Conservation (phyloP, 2,329 filamentous ascomycete genomes). For the Fusarium xyrophilum region DNA sequence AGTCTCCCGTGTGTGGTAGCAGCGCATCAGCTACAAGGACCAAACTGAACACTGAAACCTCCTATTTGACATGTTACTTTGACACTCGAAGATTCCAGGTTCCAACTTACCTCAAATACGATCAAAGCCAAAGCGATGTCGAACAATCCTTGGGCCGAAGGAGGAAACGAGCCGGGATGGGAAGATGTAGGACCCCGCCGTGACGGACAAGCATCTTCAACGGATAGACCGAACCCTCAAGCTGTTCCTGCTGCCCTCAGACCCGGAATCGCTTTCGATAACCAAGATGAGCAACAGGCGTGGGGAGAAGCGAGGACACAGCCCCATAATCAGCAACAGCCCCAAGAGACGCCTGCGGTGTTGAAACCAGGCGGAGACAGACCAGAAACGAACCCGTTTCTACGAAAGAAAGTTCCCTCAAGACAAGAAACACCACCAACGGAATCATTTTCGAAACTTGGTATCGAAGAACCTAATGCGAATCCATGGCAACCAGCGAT, state of each 20-base stretch:
- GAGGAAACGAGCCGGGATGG: slow-evolving; percentile 33
- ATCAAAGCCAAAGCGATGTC: slow-evolving; percentile 17
- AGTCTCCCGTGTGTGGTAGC: slow-evolving; percentile 14
- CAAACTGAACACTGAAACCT: not conserved
- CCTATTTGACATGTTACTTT: slow-evolving; percentile 21
- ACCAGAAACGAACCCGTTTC: slow-evolving; percentile 61
- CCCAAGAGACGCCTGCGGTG: slow-evolving; percentile 42
- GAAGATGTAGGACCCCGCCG: slow-evolving; percentile 35
- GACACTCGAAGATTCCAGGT: not conserved
- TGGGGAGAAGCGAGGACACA: slow-evolving; percentile 43
- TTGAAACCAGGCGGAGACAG: slow-evolving; percentile 46
- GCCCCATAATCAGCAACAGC: not conserved
- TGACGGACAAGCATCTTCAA: slow-evolving; percentile 7
- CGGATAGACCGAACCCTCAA: not conserved
- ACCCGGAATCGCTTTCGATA: slow-evolving; percentile 42
- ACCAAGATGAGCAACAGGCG: slow-evolving; percentile 42
- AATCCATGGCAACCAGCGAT: slow-evolving; percentile 46
- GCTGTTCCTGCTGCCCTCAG: slow-evolving; percentile 45
- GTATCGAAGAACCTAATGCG: slow-evolving; percentile 50
- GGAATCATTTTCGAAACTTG: slow-evolving; percentile 52
- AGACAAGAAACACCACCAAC: slow-evolving; percentile 42
- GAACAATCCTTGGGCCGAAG: slow-evolving; percentile 40
- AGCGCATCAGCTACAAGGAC: slow-evolving; percentile 16
- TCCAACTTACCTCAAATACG: slow-evolving; percentile 5
- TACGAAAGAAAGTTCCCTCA: slow-evolving; percentile 54